Percentiles rank a stretch among this genome's conserved stretches.
These are phyloP conservation scores for Zymoseptoria crescenta DNA, from an alignment of 2,329 filamentous ascomycete genomes.

Conservation along the genomic window DNA sequence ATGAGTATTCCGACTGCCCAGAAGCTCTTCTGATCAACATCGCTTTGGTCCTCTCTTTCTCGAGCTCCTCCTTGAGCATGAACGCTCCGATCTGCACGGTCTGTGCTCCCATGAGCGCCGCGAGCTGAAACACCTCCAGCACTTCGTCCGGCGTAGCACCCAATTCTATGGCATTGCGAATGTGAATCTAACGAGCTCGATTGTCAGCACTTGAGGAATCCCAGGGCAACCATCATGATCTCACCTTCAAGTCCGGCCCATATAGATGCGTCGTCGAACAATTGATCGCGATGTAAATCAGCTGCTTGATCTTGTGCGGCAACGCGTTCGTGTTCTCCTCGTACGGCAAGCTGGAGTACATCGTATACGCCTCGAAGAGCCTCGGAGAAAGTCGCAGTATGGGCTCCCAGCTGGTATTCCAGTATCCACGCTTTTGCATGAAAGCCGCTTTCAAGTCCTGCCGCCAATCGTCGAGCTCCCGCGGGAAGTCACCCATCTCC, in stretches of 20 bases:
- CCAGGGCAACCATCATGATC: background rate
- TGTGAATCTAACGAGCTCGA: slow-evolving; percentile 32
- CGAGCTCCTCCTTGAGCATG: background rate
- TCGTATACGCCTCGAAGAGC: slow-evolving; percentile 42
- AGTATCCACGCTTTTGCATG: slow-evolving; percentile 2
- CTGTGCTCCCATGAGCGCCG: slow-evolving; percentile 27
- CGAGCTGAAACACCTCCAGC: slow-evolving; percentile 43
- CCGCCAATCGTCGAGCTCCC: background rate
- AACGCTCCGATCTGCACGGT: background rate
- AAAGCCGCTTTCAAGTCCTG: slow-evolving; percentile 3
- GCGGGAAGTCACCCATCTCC: background rate
- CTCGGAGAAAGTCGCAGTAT: slow-evolving; percentile 39
- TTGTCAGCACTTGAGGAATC: background rate
- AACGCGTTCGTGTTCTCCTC: slow-evolving; percentile 24
- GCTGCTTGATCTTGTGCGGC: slow-evolving; percentile 43
- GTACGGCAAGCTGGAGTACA: slow-evolving; percentile 39
- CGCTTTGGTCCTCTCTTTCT: background rate
- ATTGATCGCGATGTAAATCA: slow-evolving; percentile 45
- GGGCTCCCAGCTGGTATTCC: slow-evolving; percentile 25
- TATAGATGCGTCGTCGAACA: slow-evolving; percentile 43
- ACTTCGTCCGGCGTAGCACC: slow-evolving; percentile 42
- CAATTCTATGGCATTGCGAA: slow-evolving; percentile 41
- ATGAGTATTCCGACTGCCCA: background rate
- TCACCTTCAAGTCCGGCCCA: slow-evolving; percentile 36
- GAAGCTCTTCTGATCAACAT: background rate